phyloP scores from a whole-genome alignment of 306 rosid species.

The Prosopis cineraria region DNA sequence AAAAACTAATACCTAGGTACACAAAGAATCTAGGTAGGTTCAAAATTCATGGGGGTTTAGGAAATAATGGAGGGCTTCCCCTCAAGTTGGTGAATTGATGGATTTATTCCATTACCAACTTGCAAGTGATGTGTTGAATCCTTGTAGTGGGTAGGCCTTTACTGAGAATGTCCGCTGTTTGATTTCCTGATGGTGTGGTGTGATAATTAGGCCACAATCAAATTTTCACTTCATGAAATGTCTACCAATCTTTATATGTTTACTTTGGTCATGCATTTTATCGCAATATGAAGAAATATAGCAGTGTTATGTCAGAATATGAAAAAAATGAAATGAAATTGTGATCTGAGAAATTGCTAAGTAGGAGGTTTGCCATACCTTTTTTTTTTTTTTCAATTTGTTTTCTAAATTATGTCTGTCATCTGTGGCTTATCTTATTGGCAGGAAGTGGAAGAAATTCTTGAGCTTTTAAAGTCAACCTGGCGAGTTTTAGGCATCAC shows the following conservation, averaged over 20 bases:
- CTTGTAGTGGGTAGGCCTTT: neutral
- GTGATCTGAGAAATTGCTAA: slow-evolving; percentile 14
- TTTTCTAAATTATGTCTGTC: slow-evolving; percentile 20
- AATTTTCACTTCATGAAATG: neutral
- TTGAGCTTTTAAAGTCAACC: slow-evolving; percentile 92
- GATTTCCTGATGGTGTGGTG: neutral
- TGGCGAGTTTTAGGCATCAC: slow-evolving; percentile 98
- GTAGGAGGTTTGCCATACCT: slow-evolving; percentile 9
- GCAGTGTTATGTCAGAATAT: slow-evolving; percentile 10
- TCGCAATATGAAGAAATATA: slow-evolving; percentile 25
- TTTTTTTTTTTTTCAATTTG: slow-evolving; percentile 7
- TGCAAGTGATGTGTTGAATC: no score
- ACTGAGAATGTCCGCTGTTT: neutral
- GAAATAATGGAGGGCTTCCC: no score
- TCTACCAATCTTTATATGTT: neutral
- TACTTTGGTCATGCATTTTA: slow-evolving; percentile 2
- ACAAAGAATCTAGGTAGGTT: neutral
- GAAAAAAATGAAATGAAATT: neutral
- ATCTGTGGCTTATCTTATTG: slow-evolving; percentile 40
- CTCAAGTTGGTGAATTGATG: no score
- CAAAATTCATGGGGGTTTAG: no score
- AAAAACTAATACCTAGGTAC: neutral
- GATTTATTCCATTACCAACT: no score
- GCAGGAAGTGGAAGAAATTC: slow-evolving; percentile 97
- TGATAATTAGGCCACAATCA: neutral